Percentiles rank a stretch among this genome's conserved stretches.
Conservation (phyloP, 148 eudicot species). For the Chenopodium formosanum region DNA sequence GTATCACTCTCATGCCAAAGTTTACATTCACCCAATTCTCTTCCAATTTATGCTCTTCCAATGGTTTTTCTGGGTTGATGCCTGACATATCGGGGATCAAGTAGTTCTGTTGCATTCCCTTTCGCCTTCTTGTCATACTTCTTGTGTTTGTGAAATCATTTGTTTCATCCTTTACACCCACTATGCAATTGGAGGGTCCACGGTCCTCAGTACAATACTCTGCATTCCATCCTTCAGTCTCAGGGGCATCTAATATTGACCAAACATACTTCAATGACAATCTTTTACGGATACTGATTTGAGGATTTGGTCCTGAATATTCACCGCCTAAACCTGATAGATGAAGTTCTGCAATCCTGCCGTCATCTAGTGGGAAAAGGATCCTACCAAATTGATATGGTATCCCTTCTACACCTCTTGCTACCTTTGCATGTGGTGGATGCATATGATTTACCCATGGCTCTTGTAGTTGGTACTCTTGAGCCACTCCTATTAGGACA, state of each 20-base stretch:
- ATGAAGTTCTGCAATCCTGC: conserved; percentile 80
- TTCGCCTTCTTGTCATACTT: conserved; percentile 44
- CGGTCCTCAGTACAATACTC: conserved; percentile 76
- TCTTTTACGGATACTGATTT: conserved; percentile 43
- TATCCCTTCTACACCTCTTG: conserved; percentile 61
- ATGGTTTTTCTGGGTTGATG: conserved; percentile 15
- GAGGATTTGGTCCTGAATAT: conserved; percentile 48
- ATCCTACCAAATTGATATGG: conserved; percentile 58
- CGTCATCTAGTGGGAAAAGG: conserved; percentile 69
- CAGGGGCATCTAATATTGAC: conserved; percentile 75
- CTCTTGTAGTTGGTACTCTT: conserved; percentile 32
- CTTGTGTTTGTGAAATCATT: conserved; percentile 33
- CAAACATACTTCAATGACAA: conserved; percentile 50
- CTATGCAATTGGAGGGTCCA: conserved; percentile 69
- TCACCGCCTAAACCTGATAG: conserved; percentile 73
- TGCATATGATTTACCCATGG: conserved; percentile 67
- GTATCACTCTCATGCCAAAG: conserved; percentile 61
- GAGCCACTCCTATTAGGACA: conserved; percentile 32
- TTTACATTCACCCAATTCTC: conserved; percentile 38
- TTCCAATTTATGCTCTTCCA: conserved; percentile 22
- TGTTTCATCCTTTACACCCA: conserved; percentile 59
- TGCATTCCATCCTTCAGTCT: conserved; percentile 91
- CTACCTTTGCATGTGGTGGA: conserved; percentile 62
- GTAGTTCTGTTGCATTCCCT: conserved; percentile 47
- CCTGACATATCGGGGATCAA: conserved; percentile 31